Evolutionary conservation across 2,329 filamentous ascomycete species (phyloP), one percentile per base, ranked within the genome.

Genomic region (Colletotrichum trifolii): DNA sequence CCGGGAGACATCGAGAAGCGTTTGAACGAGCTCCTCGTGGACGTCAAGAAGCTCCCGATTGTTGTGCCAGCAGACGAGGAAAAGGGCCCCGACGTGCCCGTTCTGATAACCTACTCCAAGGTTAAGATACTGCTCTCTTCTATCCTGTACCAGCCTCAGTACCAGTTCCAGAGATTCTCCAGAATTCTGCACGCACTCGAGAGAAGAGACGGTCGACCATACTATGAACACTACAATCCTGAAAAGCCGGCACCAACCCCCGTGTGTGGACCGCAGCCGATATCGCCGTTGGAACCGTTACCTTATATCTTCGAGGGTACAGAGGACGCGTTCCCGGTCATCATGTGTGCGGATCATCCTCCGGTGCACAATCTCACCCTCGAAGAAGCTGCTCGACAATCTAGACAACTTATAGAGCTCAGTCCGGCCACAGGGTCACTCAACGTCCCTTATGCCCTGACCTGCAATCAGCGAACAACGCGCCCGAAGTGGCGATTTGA

Each of bases 51-150:
- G 11, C 71, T 76, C 1, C 84, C 84, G 2, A 74, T 86, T 47
- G 70, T 83, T n/a, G 67, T 85, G 10, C 72, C 77, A 0, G 70
- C 74, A 0, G 67, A 69, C 63, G 69, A 61, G 39, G 52, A 50
- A 33, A 67, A 58, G 0, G 78, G 77, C 0, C 77, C 79, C 0
- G 77, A 77, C 17, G 74, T 85, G 35, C 83, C 84, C 0, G 75
- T 80, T 61, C 69, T 86, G n/a, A 72, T 87, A 55, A 85, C 83
- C 2, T 85, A 84, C 74, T 81, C 79, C 40, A 78, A 79, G 54
- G 68, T 86, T 40, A 81, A 82, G 69, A 72, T 74, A 8, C 73
- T 84, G 8, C 77, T 82, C 13, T 77, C 79, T 6, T 73, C 74
- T 2, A 72, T 76, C 2, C 70, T 85, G 34, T 86, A 86, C 70